Evolutionary conservation across 192 early-diverging fungal genomes (phyloP).

Genomic region (Coemansia sp.): DNA sequence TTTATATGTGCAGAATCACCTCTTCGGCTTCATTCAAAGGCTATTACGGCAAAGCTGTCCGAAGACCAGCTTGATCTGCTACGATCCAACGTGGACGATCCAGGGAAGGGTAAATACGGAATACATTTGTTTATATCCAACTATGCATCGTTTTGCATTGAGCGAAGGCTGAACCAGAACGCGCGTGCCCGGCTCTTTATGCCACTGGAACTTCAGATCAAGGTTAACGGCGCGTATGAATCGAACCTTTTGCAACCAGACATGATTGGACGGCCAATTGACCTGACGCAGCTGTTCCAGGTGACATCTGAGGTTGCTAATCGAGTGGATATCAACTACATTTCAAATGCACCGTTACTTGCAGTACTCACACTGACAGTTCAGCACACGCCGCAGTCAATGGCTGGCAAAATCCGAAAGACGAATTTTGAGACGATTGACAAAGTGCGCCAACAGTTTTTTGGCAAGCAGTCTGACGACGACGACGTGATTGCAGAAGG

Average conservation of each 20-base stretch:
- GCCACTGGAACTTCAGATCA: not conserved
- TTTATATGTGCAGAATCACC: conserved; percentile 5
- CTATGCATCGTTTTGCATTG: not conserved
- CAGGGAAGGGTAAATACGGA: conserved; percentile 4
- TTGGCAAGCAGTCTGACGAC: conserved; percentile 53
- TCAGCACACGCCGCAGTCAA: conserved; percentile 23
- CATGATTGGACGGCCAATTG: conserved; percentile 8
- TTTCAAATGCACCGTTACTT: conserved; percentile 8
- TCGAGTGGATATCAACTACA: conserved; percentile 24
- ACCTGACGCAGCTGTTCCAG: conserved; percentile 16
- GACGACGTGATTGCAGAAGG: conserved; percentile 64
- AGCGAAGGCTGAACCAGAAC: not conserved
- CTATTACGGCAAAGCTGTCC: conserved; percentile 6
- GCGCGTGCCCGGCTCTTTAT: not conserved
- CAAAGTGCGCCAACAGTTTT: conserved; percentile 37
- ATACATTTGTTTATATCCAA: conserved; percentile 19
- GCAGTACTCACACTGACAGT: conserved; percentile 22
- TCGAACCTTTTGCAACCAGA: not conserved
- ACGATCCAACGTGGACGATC: not conserved
- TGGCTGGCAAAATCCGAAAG: conserved; percentile 23
- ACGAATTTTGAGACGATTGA: conserved; percentile 14
- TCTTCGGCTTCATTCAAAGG: conserved; percentile 1
- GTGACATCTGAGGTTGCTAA: conserved; percentile 16
- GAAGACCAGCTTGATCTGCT: conserved; percentile 14
- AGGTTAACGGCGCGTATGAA: not conserved